Conservation (phyloP, 139 green algal species). For the Auxenochlorella pyrenoidosa region DNA sequence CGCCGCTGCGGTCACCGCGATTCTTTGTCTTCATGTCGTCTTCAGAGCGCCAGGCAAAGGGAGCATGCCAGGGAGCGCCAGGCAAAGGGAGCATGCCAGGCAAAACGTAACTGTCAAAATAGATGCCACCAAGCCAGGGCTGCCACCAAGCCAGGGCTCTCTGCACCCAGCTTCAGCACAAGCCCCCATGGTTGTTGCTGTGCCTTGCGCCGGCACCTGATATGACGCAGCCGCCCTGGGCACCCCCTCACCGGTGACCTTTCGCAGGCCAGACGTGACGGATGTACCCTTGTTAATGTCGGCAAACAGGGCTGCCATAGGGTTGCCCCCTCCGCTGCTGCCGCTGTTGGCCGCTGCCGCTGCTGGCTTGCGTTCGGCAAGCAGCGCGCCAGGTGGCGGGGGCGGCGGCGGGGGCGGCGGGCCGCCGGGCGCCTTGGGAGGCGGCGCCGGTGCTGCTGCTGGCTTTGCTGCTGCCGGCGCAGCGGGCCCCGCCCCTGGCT, state of each 20-base stretch:
- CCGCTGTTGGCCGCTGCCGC: background rate
- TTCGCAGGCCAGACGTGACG: conserved; percentile 86
- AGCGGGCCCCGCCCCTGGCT: conserved; percentile 30
- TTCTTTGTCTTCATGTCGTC: conserved; percentile 99
- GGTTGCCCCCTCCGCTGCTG: conserved; percentile 4
- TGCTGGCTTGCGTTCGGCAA: conserved; percentile 37
- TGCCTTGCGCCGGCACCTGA: too few species aligned
- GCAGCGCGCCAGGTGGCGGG: conserved; percentile 47
- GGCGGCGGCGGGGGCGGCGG: conserved; percentile 71
- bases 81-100: too few species aligned
- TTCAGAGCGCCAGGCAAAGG: background rate
- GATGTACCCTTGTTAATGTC: conserved; percentile 78
- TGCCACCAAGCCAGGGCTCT: too few species aligned
- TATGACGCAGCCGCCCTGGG: too few species aligned
- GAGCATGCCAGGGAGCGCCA: too few species aligned
- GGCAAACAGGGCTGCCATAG: conserved; percentile 65
- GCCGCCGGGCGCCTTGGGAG: background rate
- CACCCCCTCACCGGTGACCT: conserved; percentile 85
- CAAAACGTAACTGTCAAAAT: too few species aligned
- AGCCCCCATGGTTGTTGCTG: too few species aligned
- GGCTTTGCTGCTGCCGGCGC: conserved; percentile 23
- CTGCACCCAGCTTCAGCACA: too few species aligned
- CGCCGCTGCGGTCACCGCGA: conserved; percentile 69
- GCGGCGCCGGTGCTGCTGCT: background rate
- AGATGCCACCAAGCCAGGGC: too few species aligned